Evolutionary conservation across 768 basidiomycete species (phyloP), one percentile per base, ranked within the genome.

Genomic region (Cyclocybe cylindracea): DNA sequence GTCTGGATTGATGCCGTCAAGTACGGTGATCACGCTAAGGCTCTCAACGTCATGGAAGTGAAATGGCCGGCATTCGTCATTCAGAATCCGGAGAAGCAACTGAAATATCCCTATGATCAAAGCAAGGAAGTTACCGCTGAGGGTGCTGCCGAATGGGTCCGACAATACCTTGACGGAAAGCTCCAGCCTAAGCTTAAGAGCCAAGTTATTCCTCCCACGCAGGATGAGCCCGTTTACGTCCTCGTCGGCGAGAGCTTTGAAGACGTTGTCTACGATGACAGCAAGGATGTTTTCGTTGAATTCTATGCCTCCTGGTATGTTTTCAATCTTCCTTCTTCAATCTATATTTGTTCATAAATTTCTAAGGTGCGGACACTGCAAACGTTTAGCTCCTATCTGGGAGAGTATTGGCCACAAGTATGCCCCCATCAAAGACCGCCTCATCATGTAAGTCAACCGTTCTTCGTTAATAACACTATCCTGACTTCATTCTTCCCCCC

Each of bases 1-100:
- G 96, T 98, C 55, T 96, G 87, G 86, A 98, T 99, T 61, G 97
- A 99, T 69, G 94, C 93, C 18, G 74, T 88, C 74, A 94, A 94
- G 69, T 99, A 94, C 61, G 84, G 83, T 61, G 96, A 98, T 63
- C 97, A 99, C 75, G 97, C 88, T 59, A 94, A 93, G 71, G 90
- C 91, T 1, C 82, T 99, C 51, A 96, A 95, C 79, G 80, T 99
- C 50, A 66, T 68, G 24, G 91, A 93, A 63, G 70, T 84, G 61
- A 87, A 88, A 61, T 98, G 94, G 94, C 97, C 97, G 9, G 78
- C 86, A 37, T 95, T 99, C 65, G 95, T 98, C 63, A 75, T 99
- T 58, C 97, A 98, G 74, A 83, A 97, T 60, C 63, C 98, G 39
- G 65, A 74, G 49, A 80, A 83, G 41, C 91, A 94, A 71, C 83